Conservation (phyloP, 495 filamentous ascomycete species). For the Neurospora sp. region DNA sequence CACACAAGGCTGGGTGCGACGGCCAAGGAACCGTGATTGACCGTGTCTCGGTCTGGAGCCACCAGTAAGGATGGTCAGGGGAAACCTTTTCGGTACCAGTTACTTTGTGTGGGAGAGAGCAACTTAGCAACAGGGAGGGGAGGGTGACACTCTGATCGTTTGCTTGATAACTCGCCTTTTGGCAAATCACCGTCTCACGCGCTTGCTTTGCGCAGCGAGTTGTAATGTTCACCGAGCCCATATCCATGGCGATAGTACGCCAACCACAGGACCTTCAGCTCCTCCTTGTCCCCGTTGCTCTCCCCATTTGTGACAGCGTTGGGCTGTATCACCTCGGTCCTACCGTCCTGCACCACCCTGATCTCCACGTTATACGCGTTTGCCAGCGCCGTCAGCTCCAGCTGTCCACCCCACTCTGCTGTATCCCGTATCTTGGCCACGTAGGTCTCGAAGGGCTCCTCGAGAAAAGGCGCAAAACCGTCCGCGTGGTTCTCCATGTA, state of each 20-base stretch:
- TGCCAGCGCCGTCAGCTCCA: constrained; percentile 79
- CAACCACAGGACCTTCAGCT: constrained; percentile 59
- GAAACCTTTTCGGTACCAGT: not conserved
- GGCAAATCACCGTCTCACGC: constrained; percentile 12
- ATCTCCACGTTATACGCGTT: constrained; percentile 74
- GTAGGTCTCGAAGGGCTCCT: constrained; percentile 69
- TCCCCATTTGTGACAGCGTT: constrained; percentile 19
- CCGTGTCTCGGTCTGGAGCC: constrained; percentile 44
- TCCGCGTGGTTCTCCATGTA: constrained; percentile 43
- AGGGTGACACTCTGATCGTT: not conserved
- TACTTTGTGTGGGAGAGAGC: not conserved
- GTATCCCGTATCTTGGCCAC: constrained; percentile 71
- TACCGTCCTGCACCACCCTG: constrained; percentile 75
- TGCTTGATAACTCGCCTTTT: not conserved
- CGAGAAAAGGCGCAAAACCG: constrained; percentile 57
- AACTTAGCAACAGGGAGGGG: not conserved
- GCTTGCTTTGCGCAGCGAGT: constrained; percentile 55
- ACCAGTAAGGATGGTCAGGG: not conserved
- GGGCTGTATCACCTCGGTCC: constrained; percentile 62
- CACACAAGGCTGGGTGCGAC: constrained; percentile 46
- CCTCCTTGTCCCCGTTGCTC: constrained; percentile 12
- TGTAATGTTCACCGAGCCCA: constrained; percentile 94
- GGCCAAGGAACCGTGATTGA: constrained; percentile 48
- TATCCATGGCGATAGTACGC: constrained; percentile 91
- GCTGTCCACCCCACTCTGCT: constrained; percentile 92